These are phyloP conservation scores for Aureobasidium zeae DNA, from an alignment of 2,329 filamentous ascomycete species.

Conservation along the genomic window DNA sequence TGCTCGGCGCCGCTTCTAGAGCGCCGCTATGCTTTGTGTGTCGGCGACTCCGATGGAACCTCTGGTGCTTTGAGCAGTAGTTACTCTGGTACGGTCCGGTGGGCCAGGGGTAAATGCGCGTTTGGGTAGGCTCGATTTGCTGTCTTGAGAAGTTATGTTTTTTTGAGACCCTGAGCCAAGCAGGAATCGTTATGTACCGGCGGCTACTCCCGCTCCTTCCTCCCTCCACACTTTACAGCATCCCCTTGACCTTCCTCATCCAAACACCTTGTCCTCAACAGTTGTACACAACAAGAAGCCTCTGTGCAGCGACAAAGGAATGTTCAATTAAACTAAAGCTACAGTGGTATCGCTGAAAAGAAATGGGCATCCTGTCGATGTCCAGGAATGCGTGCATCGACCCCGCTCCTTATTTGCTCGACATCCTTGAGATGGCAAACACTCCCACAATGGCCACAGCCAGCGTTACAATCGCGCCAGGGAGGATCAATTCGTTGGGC, in stretches of 20 bases:
- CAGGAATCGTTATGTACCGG: not conserved
- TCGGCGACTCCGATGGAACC: not conserved
- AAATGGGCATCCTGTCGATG: constrained; percentile 4
- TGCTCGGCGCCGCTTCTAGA: constrained; percentile 5
- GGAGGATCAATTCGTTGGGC: constrained; percentile 85
- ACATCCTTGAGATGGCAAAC: constrained; percentile 58
- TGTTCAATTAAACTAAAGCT: constrained; percentile 16
- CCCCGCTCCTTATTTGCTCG: constrained; percentile 6
- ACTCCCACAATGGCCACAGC: constrained; percentile 90
- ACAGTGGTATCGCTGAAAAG: constrained; percentile 15
- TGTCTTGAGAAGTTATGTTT: not conserved
- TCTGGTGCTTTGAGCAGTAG: no score
- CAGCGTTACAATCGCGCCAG: constrained; percentile 89
- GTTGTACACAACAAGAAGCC: no score
- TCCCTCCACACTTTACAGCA: not conserved
- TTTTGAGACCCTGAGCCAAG: constrained; percentile 1
- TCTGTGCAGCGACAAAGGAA: constrained; percentile 6
- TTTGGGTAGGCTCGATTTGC: not conserved
- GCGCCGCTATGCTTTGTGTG: not conserved
- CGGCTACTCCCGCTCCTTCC: not conserved
- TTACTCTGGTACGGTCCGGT: no score
- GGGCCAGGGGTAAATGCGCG: no score
- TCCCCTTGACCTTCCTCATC: not conserved
- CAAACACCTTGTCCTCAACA: no score
- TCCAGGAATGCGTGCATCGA: constrained; percentile 3